These are phyloP conservation scores for Oemleria cerasiformis DNA, from an alignment of 306 rosid species.

Conservation along the genomic window DNA sequence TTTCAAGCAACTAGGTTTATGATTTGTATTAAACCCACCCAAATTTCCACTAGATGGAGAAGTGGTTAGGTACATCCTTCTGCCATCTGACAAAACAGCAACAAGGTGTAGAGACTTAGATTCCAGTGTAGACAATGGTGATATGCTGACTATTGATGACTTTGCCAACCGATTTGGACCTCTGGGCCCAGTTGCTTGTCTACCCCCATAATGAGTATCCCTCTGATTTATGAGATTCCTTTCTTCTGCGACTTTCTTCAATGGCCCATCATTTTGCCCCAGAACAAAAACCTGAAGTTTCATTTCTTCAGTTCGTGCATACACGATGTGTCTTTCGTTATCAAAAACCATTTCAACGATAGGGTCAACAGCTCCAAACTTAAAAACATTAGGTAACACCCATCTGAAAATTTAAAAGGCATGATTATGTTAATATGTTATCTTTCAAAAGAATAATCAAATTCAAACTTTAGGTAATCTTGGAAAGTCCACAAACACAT, in stretches of 20 bases:
- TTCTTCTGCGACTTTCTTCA: conserved; percentile 97
- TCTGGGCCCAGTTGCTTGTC: conserved; percentile 81
- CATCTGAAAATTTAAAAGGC: conserved; percentile 62
- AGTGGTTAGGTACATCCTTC: conserved; percentile 93
- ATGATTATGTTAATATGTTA: conserved; percentile 21
- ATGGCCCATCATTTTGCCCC: conserved; percentile 72
- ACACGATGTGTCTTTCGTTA: conserved; percentile 84
- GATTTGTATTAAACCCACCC: conserved; percentile 66
- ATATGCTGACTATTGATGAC: conserved; percentile 80
- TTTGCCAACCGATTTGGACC: conserved; percentile 56
- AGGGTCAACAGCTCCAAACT: conserved; percentile 93
- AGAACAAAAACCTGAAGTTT: conserved; percentile 83
- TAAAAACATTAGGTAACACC: conserved; percentile 94
- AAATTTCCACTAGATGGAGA: conserved; percentile 82
- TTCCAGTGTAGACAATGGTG: conserved; percentile 87
- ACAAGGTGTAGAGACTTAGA: conserved; percentile 89
- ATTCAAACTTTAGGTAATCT: conserved; percentile 8
- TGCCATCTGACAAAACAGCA: conserved; percentile 92
- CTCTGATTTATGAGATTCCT: conserved; percentile 72
- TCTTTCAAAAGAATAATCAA: conserved; percentile 16
- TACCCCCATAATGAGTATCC: conserved; percentile 73
- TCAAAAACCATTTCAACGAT: conserved; percentile 89
- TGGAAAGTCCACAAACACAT: neutral
- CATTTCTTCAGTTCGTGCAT: conserved; percentile 90
- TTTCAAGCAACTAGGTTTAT: conserved; percentile 79